phyloP scores from a whole-genome alignment of 768 basidiomycete species.

The Candolleomyces eurysporus region DNA sequence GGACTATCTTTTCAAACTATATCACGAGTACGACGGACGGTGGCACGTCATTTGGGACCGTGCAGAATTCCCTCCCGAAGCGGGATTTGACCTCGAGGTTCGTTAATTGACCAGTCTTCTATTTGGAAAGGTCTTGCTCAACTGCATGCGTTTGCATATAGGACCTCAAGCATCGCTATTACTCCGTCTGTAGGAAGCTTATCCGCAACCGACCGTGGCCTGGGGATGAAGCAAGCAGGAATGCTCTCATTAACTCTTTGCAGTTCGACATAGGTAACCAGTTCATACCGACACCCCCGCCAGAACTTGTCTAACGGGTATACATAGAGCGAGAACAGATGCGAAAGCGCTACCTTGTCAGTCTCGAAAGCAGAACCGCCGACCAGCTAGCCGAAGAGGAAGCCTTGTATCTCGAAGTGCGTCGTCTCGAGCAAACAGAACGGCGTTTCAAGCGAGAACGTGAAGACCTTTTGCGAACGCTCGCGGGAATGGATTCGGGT shows the following conservation, averaged over 20 bases:
- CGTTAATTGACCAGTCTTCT: constrained; percentile 8
- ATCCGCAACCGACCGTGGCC: constrained; percentile 81
- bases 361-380: constrained; percentile 84
- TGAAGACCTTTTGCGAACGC: constrained; percentile 79
- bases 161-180: constrained; percentile 96
- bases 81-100: constrained; percentile 58
- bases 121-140: too few relatives aligned
- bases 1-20: constrained; percentile 82
- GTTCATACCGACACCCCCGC: neutral
- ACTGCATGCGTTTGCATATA: constrained; percentile 22
- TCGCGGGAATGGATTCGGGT: constrained; percentile 87
- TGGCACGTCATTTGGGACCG: constrained; percentile 92
- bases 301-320: neutral
- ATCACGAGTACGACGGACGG: constrained; percentile 79
- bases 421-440: constrained; percentile 93
- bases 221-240: constrained; percentile 75
- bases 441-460: constrained; percentile 83
- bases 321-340: constrained; percentile 76
- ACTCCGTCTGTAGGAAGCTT: constrained; percentile 84
- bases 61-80: constrained; percentile 59
- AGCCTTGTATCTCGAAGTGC: constrained; percentile 88
- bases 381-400: constrained; percentile 95
- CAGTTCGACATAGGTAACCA: constrained; percentile 83
- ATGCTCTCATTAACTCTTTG: constrained; percentile 65
- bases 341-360: constrained; percentile 83